phyloP scores from a whole-genome alignment of 2,329 filamentous ascomycete genomes.

The Xylariaceae sp. region DNA sequence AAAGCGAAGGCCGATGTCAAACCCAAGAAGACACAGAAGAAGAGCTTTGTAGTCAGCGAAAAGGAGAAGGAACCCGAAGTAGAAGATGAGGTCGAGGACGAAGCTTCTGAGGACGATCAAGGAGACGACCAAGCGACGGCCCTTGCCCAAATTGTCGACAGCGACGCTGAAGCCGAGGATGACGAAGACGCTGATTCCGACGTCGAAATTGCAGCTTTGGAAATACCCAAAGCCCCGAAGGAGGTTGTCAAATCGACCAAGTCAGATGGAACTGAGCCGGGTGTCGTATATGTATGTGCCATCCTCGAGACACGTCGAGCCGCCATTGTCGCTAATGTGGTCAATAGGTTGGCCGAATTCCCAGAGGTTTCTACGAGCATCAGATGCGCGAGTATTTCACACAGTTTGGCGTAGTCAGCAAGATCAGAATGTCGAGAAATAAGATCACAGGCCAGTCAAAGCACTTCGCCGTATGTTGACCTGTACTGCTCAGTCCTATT shows the following conservation, averaged over 20 bases:
- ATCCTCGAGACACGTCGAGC: not conserved
- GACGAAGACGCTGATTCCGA: constrained; percentile 35
- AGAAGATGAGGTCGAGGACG: constrained; percentile 32
- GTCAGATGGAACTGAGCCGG: constrained; percentile 52
- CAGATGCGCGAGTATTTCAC: constrained; percentile 92
- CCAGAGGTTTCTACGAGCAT: constrained; percentile 89
- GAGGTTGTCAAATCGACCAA: constrained; percentile 40
- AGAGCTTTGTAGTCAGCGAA: constrained; percentile 25
- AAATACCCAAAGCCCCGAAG: constrained; percentile 48
- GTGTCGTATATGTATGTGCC: constrained; percentile 71
- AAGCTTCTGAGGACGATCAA: constrained; percentile 25
- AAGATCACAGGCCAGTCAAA: constrained; percentile 86
- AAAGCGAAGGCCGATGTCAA: constrained; percentile 31
- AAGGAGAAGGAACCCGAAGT: constrained; percentile 28
- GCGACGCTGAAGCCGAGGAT: constrained; percentile 39
- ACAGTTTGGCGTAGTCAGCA: constrained; percentile 83
- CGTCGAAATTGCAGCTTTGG: constrained; percentile 49
- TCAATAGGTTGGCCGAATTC: constrained; percentile 89
- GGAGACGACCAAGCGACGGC: constrained; percentile 42
- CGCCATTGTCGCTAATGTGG: constrained; percentile 1
- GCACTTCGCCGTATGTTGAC: constrained; percentile 65
- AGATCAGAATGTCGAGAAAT: constrained; percentile 74
- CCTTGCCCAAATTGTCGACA: constrained; percentile 47
- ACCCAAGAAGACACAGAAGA: constrained; percentile 24
- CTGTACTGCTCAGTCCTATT: not conserved